Percentiles rank a stretch among this genome's conserved stretches.
Conservation (phyloP, 352 stramenopile genomes). For the Phytopythium vexans region DNA sequence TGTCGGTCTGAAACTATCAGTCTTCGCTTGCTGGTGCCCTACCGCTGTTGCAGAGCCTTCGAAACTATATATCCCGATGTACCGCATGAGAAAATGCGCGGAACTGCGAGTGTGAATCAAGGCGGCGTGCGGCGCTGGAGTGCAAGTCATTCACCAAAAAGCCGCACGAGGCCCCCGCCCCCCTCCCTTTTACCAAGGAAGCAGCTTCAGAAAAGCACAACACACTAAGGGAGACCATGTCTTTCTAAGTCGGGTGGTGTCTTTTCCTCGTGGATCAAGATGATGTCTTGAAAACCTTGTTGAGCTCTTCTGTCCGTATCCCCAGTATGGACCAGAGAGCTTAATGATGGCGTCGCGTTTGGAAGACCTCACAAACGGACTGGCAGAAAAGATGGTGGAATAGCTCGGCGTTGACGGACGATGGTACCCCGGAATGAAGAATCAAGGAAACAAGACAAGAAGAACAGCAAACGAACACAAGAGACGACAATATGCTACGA, state of each 20-base stretch:
- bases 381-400: slow-evolving; percentile 77
- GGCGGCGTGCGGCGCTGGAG: background rate
- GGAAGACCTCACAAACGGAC: slow-evolving; percentile 48
- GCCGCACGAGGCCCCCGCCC: slow-evolving; percentile 66
- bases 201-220: slow-evolving; percentile 70
- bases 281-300: slow-evolving; percentile 67
- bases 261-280: slow-evolving; percentile 68
- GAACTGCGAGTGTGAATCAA: background rate
- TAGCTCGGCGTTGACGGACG: slow-evolving; percentile 68
- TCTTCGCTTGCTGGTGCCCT: background rate
- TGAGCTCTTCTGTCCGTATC: slow-evolving; percentile 67
- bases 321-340: slow-evolving; percentile 40
- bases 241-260: slow-evolving; percentile 87
- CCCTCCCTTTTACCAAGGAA: slow-evolving; percentile 46
- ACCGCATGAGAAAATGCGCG: background rate
- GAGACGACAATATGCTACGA: slow-evolving; percentile 51
- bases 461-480: slow-evolving; percentile 34
- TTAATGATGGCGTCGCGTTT: slow-evolving; percentile 42
- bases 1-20: slow-evolving; percentile 12
- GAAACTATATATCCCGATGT: background rate
- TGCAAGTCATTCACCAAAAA: slow-evolving; percentile 55
- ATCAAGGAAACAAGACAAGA: slow-evolving; percentile 68
- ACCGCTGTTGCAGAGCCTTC: background rate
- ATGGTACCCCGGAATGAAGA: slow-evolving; percentile 82
- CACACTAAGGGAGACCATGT: slow-evolving; percentile 81